Evolutionary conservation across 2,329 filamentous ascomycete genomes (phyloP).

Genomic region (Pestalotiopsis sp.): DNA sequence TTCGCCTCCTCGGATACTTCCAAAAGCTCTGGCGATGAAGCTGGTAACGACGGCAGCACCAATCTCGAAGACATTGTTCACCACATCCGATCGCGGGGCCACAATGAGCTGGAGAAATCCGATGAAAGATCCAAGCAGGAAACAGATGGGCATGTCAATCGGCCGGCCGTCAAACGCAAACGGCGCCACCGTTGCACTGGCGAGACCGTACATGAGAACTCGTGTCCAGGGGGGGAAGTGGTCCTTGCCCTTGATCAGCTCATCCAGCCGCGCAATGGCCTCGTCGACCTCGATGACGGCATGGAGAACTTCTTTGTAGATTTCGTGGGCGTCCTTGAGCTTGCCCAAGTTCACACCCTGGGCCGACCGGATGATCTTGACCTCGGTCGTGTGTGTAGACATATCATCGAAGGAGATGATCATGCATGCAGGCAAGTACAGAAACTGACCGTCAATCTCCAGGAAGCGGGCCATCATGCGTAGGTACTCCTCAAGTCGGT

Average conservation of each 20-base stretch:
- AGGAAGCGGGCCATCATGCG: conserved; percentile 86
- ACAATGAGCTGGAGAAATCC: conserved; percentile 74
- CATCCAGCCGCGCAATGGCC: conserved; percentile 52
- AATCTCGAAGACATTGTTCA: conserved; percentile 55
- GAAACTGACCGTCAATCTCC: conserved; percentile 84
- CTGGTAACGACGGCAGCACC: conserved; percentile 64
- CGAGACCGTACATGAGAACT: conserved; percentile 72
- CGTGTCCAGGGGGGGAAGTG: conserved; percentile 53
- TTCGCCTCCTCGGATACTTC: conserved; percentile 58
- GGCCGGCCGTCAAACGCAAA: conserved; percentile 78
- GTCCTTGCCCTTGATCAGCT: conserved; percentile 43
- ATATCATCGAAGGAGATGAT: conserved; percentile 85
- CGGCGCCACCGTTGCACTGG: conserved; percentile 73
- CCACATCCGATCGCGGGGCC: conserved; percentile 72
- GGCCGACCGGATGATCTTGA: conserved; percentile 60
- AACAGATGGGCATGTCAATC: conserved; percentile 77
- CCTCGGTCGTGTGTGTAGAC: conserved; percentile 64
- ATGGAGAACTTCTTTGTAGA: conserved; percentile 67
- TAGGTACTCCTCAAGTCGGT: conserved; percentile 90
- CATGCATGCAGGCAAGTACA: conserved; percentile 92
- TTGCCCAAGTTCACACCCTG: conserved; percentile 63
- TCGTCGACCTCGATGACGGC: conserved; percentile 60
- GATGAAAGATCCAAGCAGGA: conserved; percentile 72
- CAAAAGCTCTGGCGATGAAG: conserved; percentile 68
- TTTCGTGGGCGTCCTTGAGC: conserved; percentile 59